Evolutionary conservation across 1,284 basidiomycete species (phyloP).

Genomic region (Rhizoctonia solani): DNA sequence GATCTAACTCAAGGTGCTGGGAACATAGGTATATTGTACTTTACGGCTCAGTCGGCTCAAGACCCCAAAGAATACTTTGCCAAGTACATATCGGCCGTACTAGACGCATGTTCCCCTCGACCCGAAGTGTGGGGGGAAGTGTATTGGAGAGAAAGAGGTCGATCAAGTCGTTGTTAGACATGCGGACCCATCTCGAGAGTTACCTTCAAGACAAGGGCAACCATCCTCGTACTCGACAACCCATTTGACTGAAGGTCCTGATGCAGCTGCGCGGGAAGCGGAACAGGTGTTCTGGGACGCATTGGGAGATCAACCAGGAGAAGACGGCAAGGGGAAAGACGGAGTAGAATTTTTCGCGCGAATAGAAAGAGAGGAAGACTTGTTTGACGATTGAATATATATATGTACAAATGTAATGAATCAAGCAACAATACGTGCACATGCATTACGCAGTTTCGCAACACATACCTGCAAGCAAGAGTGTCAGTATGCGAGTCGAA

Average conservation of each 20-base stretch:
- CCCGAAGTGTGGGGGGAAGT: not conserved
- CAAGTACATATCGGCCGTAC: conserved; percentile 54
- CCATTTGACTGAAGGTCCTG: conserved; percentile 54
- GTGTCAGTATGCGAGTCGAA: not conserved
- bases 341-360: conserved; percentile 52
- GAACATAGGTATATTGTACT: conserved; percentile 41
- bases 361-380: conserved; percentile 48
- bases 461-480: not conserved
- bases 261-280: conserved; percentile 60
- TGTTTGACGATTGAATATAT: conserved; percentile 46
- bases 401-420: not conserved
- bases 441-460: no score
- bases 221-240: conserved; percentile 4
- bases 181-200: not conserved
- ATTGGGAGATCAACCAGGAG: conserved; percentile 42
- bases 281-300: conserved; percentile 66
- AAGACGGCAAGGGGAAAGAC: conserved; percentile 4
- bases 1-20: not conserved
- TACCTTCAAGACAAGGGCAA: conserved; percentile 1
- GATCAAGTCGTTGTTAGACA: conserved; percentile 6
- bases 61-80: conserved; percentile 52
- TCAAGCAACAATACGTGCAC: not conserved
- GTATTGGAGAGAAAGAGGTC: not conserved
- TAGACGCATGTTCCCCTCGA: conserved; percentile 1
- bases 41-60: conserved; percentile 35